Evolutionary conservation across 108 stramenopile species (phyloP), one percentile per base, ranked within the genome.

Genomic region (Discostella stelligeroides): DNA sequence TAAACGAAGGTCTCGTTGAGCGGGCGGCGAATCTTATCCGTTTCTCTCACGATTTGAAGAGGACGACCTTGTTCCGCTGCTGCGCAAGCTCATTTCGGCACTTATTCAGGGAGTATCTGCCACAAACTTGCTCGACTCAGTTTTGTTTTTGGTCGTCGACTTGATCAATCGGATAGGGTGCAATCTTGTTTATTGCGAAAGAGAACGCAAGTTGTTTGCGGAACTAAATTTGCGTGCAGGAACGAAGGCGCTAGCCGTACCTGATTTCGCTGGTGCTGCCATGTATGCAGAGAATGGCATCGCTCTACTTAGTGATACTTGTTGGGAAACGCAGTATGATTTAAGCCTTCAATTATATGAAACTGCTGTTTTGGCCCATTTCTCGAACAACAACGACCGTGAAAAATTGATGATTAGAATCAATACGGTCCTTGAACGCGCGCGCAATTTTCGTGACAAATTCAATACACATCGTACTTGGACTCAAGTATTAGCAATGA

Each of bases 271-370:
- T 3, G 21, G 23, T 29, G 75, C 67, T 43, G 59, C 28, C 27
- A 56, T 58, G 14, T 76, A 76, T 69, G 46, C 63, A 0, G 56
- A 65, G 30, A 38, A 41, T 53, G 75, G 75, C 5, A 68, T 65
- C 27, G 17, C 47, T 15, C 54, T 76, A 18, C 43, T 76, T 4
- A 37, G 39, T 21, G 48, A 54, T 1, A 25, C 21, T 28, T 43
- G 68, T 30, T 76, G 75, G 75, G 25, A 34, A 46, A 25, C 8
- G 3, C 60, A 76, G 48, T 68, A 76, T 62, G 29, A 63, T 28
- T 17, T 76, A 27, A 59, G 50, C 27, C 14, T 76, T 13, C 21
- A 41, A n/a, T 49, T 76, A 7, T 62, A 59, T 53, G 24, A 40
- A 43, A 34, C 43, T 39, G 43, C 54, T 15, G 50, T 47, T 55